phyloP scores from a whole-genome alignment of 345 rosid genomes.

The Erucastrum elatum region DNA sequence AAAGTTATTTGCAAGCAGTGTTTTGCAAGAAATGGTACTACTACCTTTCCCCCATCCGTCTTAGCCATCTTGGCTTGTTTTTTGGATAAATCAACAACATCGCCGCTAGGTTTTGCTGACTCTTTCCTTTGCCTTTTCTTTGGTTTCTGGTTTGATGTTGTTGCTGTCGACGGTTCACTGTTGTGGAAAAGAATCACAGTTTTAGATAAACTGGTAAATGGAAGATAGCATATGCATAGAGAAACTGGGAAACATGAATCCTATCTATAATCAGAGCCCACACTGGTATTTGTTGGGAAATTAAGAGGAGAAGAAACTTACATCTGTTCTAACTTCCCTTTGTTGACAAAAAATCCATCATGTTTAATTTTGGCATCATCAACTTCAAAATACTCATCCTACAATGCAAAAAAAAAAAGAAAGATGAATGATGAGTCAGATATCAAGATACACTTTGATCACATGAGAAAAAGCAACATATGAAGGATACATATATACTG shows the following conservation, averaged over 20 bases:
- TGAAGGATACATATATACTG: conserved; percentile 19
- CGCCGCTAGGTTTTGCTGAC: conserved; percentile 48
- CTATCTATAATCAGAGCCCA: background rate
- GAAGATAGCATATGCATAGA: background rate
- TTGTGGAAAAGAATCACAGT: conserved; percentile 37
- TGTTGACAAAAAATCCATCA: conserved; percentile 88
- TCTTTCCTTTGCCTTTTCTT: conserved; percentile 90
- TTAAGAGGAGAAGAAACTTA: conserved; percentile 42
- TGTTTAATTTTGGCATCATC: conserved; percentile 89
- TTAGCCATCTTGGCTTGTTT: conserved; percentile 62
- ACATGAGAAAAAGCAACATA: background rate
- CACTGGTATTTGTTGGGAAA: background rate
- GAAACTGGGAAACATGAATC: background rate
- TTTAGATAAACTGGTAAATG: conserved; percentile 4
- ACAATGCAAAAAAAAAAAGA: conserved; percentile 37
- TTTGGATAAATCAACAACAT: conserved; percentile 49
- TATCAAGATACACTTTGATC: conserved; percentile 3
- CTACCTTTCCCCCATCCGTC: conserved; percentile 45
- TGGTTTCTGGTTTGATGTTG: conserved; percentile 55
- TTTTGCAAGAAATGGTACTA: conserved; percentile 8
- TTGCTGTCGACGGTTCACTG: conserved; percentile 55
- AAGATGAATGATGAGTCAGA: background rate
- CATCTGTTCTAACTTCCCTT: conserved; percentile 87
- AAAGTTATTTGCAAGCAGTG: conserved; percentile 35
- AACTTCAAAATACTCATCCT: conserved; percentile 99